phyloP scores from a whole-genome alignment of 768 basidiomycete genomes.

The Leccinellum albellum region DNA sequence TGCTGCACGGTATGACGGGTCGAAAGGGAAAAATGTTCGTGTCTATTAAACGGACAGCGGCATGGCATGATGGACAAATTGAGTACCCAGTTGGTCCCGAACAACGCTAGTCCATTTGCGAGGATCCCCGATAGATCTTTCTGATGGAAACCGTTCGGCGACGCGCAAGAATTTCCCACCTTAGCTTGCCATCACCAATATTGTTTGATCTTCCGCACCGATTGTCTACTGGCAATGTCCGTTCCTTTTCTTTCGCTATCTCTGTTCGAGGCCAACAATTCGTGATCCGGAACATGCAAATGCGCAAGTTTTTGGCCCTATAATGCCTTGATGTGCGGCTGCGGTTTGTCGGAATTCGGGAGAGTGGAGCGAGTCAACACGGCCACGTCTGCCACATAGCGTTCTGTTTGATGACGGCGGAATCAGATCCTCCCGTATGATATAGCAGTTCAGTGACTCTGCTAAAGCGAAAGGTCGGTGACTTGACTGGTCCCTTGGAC shows the following conservation, averaged over 20 bases:
- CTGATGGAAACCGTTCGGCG: constrained; percentile 28
- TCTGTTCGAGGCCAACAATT: constrained; percentile 2
- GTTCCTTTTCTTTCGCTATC: not conserved
- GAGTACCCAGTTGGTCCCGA: constrained; percentile 7
- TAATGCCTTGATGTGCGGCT: not conserved
- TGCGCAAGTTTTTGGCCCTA: not conserved
- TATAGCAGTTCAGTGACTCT: not conserved
- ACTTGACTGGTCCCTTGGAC: not conserved
- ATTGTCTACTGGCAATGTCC: not conserved
- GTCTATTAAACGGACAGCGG: constrained; percentile 3
- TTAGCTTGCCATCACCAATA: constrained; percentile 9
- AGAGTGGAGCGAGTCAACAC: not conserved
- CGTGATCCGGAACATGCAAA: not conserved
- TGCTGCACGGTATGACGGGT: constrained; percentile 1
- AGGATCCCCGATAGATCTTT: constrained; percentile 24
- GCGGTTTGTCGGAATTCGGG: not conserved
- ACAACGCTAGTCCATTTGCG: constrained; percentile 16
- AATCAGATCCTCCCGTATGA: not conserved
- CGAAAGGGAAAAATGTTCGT: not conserved
- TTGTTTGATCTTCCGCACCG: constrained; percentile 7
- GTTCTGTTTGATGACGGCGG: not conserved
- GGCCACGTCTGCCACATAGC: not conserved
- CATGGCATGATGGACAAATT: not conserved
- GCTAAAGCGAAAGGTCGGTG: not conserved
- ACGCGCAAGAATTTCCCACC: constrained; percentile 2